These are phyloP conservation scores for Termitomyces sp. DNA, from an alignment of 1,284 basidiomycete genomes.

Conservation along the genomic window DNA sequence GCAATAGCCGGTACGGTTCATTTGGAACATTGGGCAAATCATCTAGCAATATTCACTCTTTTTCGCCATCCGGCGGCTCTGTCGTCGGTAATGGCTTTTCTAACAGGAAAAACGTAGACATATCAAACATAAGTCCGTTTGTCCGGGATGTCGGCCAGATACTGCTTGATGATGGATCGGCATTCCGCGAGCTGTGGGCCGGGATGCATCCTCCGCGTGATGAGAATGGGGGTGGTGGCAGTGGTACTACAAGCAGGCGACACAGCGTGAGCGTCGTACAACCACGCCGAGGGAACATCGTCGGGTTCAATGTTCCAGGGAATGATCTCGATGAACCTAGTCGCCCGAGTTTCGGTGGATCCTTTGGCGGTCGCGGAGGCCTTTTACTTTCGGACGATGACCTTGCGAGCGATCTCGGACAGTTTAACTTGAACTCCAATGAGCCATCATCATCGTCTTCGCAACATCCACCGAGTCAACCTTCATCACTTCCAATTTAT, in stretches of 20 bases:
- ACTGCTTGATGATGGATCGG: conserved; percentile 62
- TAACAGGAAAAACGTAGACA: conserved; percentile 46
- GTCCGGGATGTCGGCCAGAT: conserved; percentile 75
- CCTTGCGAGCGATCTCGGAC: conserved; percentile 57
- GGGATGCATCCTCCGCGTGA: conserved; percentile 57
- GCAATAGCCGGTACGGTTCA: conserved; percentile 58
- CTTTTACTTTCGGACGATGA: conserved; percentile 77
- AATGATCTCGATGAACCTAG: conserved; percentile 43
- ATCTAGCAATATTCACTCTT: conserved; percentile 39
- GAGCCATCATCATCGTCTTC: conserved; percentile 38
- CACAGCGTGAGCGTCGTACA: conserved; percentile 86
- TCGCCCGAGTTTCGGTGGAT: conserved; percentile 33
- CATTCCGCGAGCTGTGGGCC: conserved; percentile 66
- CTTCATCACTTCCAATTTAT: conserved; percentile 66
- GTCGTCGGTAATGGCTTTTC: conserved; percentile 44
- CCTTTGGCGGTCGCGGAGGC: conserved; percentile 40
- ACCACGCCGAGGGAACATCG: conserved; percentile 59
- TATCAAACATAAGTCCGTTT: conserved; percentile 77
- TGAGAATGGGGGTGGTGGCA: conserved; percentile 50
- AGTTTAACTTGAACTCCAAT: conserved; percentile 56
- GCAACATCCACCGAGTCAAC: conserved; percentile 48
- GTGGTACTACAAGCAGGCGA: conserved; percentile 78
- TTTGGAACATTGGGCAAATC: conserved; percentile 54
- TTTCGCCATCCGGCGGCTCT: conserved; percentile 37
- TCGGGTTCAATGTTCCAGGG: conserved; percentile 62